Evolutionary conservation across 805 yeast species (phyloP), one percentile per base, ranked within the genome.

Genomic region (Saccharomycopsis capsularis): DNA sequence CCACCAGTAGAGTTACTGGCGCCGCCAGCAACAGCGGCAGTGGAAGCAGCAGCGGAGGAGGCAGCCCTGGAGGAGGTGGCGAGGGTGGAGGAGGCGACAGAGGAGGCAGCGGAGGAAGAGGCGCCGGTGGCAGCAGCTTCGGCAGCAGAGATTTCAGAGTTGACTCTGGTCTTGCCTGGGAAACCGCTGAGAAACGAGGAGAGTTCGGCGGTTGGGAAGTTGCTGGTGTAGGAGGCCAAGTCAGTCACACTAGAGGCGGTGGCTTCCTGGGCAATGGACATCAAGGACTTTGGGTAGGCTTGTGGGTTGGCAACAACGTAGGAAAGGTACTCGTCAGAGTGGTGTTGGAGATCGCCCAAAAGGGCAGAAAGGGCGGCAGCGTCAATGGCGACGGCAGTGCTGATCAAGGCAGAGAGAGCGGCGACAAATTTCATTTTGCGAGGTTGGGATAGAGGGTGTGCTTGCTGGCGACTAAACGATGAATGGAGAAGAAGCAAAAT

Each of bases 221-320:
- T 32, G 36, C 40, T 21, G 34, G 52, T 46, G 23, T 48, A 42
- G 9, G 39, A 19, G 11, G 35, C 11, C 21, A 41, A 49, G 38
- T 41, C 34, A 42, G 42, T 23, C n/a, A 32, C 23, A 29, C 44
- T 35, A 24, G 42, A 27, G 29, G 47, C 47, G 32, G 42, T 23
- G 29, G 47, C 47, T 30, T 45, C 18, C 23, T 48, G 42, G 16
- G 40, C 53, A 19, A 52, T 16, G 4, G 50, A 47, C 18, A 32
- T 24, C 32, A 52, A 42, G 18, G 55, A 45, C 34, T 44, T 50
- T 41, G 53, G 50, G 50, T 52, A 42, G 5, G 27, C 44, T 19
- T 36, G 42, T 19, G 55, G 55, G 50, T 52, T 52, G 32, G 53
- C 53, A 29, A 39, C 38, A 36, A 52, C 37, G 48, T 52, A 52